Base-by-base conservation (phyloP, 768 basidiomycete species). In the Russula dissimulans region DNA sequence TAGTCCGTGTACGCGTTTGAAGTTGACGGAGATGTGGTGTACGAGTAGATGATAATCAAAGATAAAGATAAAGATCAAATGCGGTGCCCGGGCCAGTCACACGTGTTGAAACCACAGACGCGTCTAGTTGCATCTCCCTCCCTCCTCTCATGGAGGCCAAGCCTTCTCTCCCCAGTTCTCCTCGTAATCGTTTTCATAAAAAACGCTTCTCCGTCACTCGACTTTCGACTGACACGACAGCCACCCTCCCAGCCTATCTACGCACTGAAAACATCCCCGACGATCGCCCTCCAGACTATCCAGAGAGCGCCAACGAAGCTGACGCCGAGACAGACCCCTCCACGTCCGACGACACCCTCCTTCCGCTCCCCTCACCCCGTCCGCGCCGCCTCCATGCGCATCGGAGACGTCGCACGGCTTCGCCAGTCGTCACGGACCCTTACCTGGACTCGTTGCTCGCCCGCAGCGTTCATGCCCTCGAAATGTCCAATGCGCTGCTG, bases 401-500 rank as follows among this genome's bases (percentile, higher is more conserved):
- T 73, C 63, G 73, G 45, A 58, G 57, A 52, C 55, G 51, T 38
- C 50, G 52, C 63, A 59, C 63, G 39, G 59, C 61, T 51, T 63
- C 56, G 55, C 65, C 65, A 45, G 42, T 54, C 67, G 34, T 60
- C 3, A 66, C 56, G 51, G 84, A 87, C 69, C 79, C 80, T 12
- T 83, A 80, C 66, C 78, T 91, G 31, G 91, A 92, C 71, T 79
- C 85, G n/a, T 75, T 92, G 15, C 78, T 92, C 1, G 87, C 83
- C 59, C 83, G 90, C 63, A 90, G 88, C 64, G 87, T 92, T 14
- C 84, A 90, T 71, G 90, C 90, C 1, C 77, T 93, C 9, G 91
- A 92, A 69, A 84, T 91, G 78, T 92, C 90, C 5, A 92, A 92
- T 59, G 79, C 83, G 3, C 75, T 92, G 11, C 75, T 93, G 48